A percentile compares a stretch with the other conserved stretches of the same genome.
phyloP scores from a whole-genome alignment of 2,329 filamentous ascomycete genomes.

The Phyllosticta citribraziliensis region DNA sequence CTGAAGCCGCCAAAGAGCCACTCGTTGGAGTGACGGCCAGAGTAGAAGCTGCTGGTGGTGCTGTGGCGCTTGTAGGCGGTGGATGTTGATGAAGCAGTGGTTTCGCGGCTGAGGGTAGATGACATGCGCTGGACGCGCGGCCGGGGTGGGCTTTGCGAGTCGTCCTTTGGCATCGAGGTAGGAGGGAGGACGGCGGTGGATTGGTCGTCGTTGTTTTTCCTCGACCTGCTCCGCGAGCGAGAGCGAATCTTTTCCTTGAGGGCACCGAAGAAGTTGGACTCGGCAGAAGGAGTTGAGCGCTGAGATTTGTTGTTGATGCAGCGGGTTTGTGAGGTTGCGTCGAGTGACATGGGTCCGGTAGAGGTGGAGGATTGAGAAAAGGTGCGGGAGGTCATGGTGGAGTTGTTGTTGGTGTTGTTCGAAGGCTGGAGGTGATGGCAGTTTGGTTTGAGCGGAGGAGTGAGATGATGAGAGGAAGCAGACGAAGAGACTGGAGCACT shows the following conservation, averaged over 20 bases:
- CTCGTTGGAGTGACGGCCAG: conserved; percentile 25
- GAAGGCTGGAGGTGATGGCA: neutral
- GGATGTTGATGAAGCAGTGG: conserved; percentile 16
- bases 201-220: conserved; percentile 17
- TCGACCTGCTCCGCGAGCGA: conserved; percentile 22
- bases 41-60: conserved; percentile 19
- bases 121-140: conserved; percentile 14
- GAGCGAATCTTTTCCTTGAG: conserved; percentile 25
- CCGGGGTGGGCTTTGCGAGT: conserved; percentile 13
- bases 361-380: conserved; percentile 5
- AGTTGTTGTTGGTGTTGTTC: neutral
- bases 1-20: conserved; percentile 31
- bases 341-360: neutral
- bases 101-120: conserved; percentile 14
- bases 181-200: conserved; percentile 23
- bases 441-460: neutral
- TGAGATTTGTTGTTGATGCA: conserved; percentile 8
- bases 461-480: neutral
- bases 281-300: conserved; percentile 17
- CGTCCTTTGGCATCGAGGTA: conserved; percentile 11
- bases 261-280: conserved; percentile 27
- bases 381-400: conserved; percentile 4
- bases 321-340: conserved; percentile 4
- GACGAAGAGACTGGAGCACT: too few species aligned
- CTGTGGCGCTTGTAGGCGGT: conserved; percentile 18